Evolutionary conservation across 108 stramenopile genomes (phyloP).

Genomic region (Schizochytrium sp.): DNA sequence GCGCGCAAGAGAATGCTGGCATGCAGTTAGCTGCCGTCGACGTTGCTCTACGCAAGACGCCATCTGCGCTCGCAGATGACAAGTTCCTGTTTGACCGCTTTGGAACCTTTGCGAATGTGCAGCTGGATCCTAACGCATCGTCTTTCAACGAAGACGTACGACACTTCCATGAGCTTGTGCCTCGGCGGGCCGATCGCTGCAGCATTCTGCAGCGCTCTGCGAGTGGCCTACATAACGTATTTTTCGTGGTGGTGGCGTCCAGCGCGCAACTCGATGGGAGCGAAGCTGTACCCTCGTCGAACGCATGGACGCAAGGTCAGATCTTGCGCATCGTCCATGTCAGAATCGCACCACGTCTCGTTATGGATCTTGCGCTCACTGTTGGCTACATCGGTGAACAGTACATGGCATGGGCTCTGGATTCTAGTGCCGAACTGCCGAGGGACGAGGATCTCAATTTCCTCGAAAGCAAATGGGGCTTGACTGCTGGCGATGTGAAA

Average conservation of each 20-base stretch:
- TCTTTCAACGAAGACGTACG: not conserved
- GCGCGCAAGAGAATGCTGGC: too few relatives aligned
- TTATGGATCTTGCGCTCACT: not conserved
- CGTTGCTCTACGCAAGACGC: not conserved
- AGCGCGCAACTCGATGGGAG: not conserved
- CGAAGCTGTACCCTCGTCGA: not conserved
- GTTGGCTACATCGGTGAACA: not conserved
- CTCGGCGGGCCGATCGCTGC: not conserved
- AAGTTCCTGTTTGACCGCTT: not conserved
- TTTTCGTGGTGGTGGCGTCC: not conserved
- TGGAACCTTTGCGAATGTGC: not conserved
- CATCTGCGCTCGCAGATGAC: not conserved
- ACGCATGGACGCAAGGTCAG: not conserved
- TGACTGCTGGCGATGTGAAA: not conserved
- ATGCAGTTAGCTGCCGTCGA: not conserved
- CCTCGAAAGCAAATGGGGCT: not conserved
- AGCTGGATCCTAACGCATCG: not conserved
- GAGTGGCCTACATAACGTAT: not conserved
- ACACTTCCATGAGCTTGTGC: not conserved
- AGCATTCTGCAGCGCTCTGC: not conserved
- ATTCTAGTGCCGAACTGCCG: not conserved
- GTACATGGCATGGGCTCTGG: not conserved
- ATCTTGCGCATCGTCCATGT: not conserved
- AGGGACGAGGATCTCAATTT: not conserved
- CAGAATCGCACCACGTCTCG: not conserved